Percentiles rank a stretch among this genome's conserved stretches.
Evolutionary conservation across 768 basidiomycete species (phyloP).

Genomic region (Tubosaeta sp.): DNA sequence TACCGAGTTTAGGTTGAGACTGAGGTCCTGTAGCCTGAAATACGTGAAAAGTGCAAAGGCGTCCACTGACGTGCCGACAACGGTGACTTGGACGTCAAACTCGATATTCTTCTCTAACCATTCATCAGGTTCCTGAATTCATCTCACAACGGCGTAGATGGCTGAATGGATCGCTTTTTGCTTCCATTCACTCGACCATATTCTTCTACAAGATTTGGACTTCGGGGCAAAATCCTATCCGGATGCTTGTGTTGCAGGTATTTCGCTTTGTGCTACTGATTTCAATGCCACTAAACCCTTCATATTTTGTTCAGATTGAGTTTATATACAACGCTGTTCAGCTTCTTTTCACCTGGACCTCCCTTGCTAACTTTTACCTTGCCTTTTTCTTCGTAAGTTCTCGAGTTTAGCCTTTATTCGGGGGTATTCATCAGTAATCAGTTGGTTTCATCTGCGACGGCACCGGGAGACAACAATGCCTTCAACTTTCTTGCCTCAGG

Average conservation of each 20-base stretch:
- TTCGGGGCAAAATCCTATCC: constrained; percentile 85
- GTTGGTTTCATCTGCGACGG: constrained; percentile 79
- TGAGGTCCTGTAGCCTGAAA: constrained; percentile 48
- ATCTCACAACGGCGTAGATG: constrained; percentile 91
- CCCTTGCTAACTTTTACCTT: constrained; percentile 89
- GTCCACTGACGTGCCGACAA: constrained; percentile 91
- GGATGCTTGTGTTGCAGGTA: constrained; percentile 69
- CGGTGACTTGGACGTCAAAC: constrained; percentile 35
- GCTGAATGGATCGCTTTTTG: constrained; percentile 89
- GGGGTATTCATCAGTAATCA: constrained; percentile 34
- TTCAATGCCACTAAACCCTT: neutral
- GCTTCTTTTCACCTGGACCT: constrained; percentile 92
- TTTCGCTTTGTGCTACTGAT: neutral
- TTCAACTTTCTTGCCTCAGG: constrained; percentile 78
- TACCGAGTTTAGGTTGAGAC: neutral
- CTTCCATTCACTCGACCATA: constrained; percentile 87
- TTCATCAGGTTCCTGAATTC: constrained; percentile 73
- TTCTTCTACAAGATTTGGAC: constrained; percentile 88
- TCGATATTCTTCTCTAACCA: neutral
- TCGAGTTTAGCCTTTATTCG: constrained; percentile 13
- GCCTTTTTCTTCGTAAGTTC: constrained; percentile 86
- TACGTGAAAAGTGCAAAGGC: constrained; percentile 95
- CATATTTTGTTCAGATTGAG: constrained; percentile 51
- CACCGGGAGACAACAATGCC: constrained; percentile 50
- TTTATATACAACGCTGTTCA: constrained; percentile 90